These are phyloP conservation scores for Tausonia pullulans DNA, from an alignment of 1,284 basidiomycete genomes.

Conservation along the genomic window DNA sequence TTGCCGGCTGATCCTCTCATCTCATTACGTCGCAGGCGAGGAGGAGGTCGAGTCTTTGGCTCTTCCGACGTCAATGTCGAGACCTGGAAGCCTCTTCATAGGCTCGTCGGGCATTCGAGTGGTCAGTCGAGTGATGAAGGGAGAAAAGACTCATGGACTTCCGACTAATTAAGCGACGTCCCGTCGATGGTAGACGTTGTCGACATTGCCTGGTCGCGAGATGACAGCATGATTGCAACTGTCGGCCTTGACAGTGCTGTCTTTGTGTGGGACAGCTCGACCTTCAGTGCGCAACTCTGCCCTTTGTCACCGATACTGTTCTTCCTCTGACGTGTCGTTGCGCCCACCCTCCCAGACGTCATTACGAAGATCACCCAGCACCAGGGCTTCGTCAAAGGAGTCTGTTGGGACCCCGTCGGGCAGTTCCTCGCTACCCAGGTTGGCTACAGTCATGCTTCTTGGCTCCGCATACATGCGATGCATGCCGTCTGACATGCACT, in stretches of 20 bases:
- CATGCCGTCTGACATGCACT: not conserved
- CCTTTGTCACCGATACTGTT: not conserved
- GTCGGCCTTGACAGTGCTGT: conserved; percentile 87
- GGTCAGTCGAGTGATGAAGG: conserved; percentile 40
- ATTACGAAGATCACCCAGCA: conserved; percentile 76
- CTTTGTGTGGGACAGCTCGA: conserved; percentile 83
- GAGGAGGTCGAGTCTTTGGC: conserved; percentile 78
- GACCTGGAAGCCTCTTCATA: conserved; percentile 86
- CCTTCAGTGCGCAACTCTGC: conserved; percentile 49
- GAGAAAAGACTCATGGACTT: too few relatives aligned
- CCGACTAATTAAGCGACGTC: too few relatives aligned
- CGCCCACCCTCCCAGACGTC: conserved; percentile 44
- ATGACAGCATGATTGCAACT: conserved; percentile 82
- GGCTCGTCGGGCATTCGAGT: conserved; percentile 85
- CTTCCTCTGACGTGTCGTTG: conserved; percentile 1
- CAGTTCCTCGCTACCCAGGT: conserved; percentile 82
- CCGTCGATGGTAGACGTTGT: conserved; percentile 59
- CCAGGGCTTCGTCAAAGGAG: conserved; percentile 94
- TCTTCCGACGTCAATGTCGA: conserved; percentile 92
- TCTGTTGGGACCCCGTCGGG: conserved; percentile 96
- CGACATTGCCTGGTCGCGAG: conserved; percentile 88
- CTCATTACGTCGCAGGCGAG: conserved; percentile 42
- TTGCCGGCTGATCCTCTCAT: not conserved
- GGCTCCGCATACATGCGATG: conserved; percentile 18
- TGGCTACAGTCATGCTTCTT: not conserved